phyloP scores from a whole-genome alignment of 2,329 filamentous ascomycete genomes.

The Gnomoniopsis smithogilvyi region DNA sequence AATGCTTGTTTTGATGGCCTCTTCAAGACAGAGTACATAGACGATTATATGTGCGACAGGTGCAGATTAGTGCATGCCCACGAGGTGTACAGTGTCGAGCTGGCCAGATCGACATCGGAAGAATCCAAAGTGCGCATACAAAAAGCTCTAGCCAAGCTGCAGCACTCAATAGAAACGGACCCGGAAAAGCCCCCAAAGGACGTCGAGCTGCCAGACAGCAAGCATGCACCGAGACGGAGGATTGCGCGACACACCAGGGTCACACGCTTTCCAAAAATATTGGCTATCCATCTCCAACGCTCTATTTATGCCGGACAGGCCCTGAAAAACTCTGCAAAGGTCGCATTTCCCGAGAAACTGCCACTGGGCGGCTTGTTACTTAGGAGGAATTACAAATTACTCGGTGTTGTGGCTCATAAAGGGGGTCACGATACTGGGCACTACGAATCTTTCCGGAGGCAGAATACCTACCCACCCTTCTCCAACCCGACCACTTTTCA shows the following conservation, averaged over 20 bases:
- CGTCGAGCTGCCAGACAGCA: slow-evolving; percentile 71
- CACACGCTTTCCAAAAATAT: slow-evolving; percentile 80
- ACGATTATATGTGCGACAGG: slow-evolving; percentile 94
- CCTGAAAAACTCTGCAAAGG: slow-evolving; percentile 91
- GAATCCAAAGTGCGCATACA: slow-evolving; percentile 49
- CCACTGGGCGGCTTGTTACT: slow-evolving; percentile 76
- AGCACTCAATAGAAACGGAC: slow-evolving; percentile 69
- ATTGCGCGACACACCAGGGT: slow-evolving; percentile 89
- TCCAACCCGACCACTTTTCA: slow-evolving; percentile 80
- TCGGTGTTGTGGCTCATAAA: slow-evolving; percentile 89
- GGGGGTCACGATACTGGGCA: slow-evolving; percentile 95
- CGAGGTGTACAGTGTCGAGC: slow-evolving; percentile 57
- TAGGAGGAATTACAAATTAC: slow-evolving; percentile 76
- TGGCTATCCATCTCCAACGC: slow-evolving; percentile 88
- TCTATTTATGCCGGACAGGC: slow-evolving; percentile 83
- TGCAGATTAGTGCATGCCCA: slow-evolving; percentile 83
- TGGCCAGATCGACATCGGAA: slow-evolving; percentile 51
- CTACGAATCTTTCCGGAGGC: slow-evolving; percentile 92
- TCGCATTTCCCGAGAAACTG: slow-evolving; percentile 84
- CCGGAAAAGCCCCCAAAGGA: slow-evolving; percentile 74
- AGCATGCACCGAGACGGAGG: slow-evolving; percentile 71
- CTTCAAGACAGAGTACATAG: slow-evolving; percentile 92
- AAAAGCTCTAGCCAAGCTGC: slow-evolving; percentile 62
- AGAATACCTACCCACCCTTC: slow-evolving; percentile 75
- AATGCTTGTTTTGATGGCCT: slow-evolving; percentile 89